Evolutionary conservation across 2,329 filamentous ascomycete species (phyloP).

Genomic region (Diaporthe ilicicola): DNA sequence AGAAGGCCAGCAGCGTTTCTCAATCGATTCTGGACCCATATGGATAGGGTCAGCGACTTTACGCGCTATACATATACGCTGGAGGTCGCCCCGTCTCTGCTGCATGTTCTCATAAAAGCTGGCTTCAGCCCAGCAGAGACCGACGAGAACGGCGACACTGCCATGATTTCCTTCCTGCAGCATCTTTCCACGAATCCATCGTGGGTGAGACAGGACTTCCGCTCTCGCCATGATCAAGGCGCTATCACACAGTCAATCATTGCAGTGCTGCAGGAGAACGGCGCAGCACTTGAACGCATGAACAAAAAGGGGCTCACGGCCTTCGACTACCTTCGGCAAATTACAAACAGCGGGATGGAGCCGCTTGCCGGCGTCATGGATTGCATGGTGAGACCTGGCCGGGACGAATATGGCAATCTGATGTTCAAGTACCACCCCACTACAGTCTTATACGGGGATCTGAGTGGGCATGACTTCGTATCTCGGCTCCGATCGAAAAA

Average conservation of each 20-base stretch:
- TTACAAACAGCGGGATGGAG: fast-evolving
- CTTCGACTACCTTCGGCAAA: not conserved
- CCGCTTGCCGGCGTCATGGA: not conserved
- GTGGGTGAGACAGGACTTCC: not conserved
- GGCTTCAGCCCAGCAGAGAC: not conserved
- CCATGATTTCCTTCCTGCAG: constrained; percentile 1
- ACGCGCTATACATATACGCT: no score
- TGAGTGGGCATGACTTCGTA: not conserved
- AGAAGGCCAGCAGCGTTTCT: not conserved
- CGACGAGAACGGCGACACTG: not conserved
- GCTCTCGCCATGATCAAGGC: not conserved
- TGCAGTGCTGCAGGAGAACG: not conserved
- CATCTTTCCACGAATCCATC: not conserved
- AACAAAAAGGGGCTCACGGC: not conserved
- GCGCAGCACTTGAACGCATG: not conserved
- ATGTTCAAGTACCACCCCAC: not conserved
- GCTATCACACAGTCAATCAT: not conserved
- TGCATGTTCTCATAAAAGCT: not conserved
- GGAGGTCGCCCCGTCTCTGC: not conserved
- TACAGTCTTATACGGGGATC: fast-evolving
- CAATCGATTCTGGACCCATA: not conserved
- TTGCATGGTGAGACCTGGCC: not conserved
- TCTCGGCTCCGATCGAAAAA: not conserved
- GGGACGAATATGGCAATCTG: not conserved
- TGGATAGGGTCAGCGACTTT: not conserved